Percentiles rank a stretch among this genome's conserved stretches.
Evolutionary conservation across 176 grass and related monocot species (phyloP).

Genomic region (Musa acuminata): DNA sequence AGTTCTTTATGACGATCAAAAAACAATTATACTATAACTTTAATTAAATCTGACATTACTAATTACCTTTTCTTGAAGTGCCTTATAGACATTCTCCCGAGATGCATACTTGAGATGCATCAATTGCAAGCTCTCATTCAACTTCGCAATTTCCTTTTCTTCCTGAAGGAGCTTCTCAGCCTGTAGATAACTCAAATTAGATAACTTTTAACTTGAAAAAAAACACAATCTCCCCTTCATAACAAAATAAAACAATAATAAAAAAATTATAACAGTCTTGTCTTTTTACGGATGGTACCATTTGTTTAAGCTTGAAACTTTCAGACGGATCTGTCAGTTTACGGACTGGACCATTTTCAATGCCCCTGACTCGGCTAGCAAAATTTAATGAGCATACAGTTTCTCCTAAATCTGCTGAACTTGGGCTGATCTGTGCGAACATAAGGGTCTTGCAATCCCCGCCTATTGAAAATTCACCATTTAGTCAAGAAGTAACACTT

Average conservation of each 20-base stretch:
- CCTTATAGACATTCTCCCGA: constrained; percentile 60
- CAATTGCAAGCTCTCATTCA: constrained; percentile 53
- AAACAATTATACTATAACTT: neutral
- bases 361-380: constrained; percentile 74
- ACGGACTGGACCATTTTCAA: constrained; percentile 78
- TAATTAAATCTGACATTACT: neutral
- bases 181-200: constrained; percentile 26
- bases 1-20: neutral
- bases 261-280: neutral
- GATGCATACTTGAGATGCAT: constrained; percentile 71
- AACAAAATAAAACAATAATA: neutral
- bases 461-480: constrained; percentile 38
- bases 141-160: constrained; percentile 61
- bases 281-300: constrained; percentile 31
- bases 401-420: constrained; percentile 75
- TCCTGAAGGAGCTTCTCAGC: constrained; percentile 51
- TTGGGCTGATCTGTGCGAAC: constrained; percentile 94
- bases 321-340: constrained; percentile 81
- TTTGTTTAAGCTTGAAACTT: constrained; percentile 80
- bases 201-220: neutral
- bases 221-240: neutral
- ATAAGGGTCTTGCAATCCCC: constrained; percentile 99
- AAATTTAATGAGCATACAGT: constrained; percentile 80
- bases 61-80: constrained; percentile 73
- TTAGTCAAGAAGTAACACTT: constrained; percentile 1